phyloP scores from a whole-genome alignment of 2,329 filamentous ascomycete genomes.

The Cercospora janseana region DNA sequence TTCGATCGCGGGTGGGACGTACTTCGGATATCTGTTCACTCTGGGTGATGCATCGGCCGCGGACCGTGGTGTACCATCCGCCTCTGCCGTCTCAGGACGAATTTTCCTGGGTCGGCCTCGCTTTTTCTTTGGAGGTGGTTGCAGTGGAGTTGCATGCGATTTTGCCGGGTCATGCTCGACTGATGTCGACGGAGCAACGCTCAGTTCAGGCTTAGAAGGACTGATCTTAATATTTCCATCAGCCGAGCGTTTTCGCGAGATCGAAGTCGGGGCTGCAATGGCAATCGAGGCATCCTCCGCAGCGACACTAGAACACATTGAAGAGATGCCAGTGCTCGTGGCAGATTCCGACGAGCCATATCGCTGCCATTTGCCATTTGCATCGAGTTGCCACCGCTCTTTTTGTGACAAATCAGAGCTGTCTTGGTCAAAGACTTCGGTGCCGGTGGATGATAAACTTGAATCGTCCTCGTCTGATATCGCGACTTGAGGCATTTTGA shows the following conservation, averaged over 20 bases:
- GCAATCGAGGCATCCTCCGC: constrained; percentile 28
- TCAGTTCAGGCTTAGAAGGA: constrained; percentile 3
- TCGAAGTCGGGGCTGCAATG: constrained; percentile 1
- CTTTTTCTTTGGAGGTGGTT: constrained; percentile 27
- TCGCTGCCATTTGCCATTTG: constrained; percentile 35
- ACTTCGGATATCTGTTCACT: constrained; percentile 26
- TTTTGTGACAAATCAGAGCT: constrained; percentile 20
- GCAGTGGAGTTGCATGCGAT: constrained; percentile 9
- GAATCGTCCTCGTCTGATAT: constrained; percentile 34
- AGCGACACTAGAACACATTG: constrained; percentile 35
- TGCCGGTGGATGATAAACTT: constrained; percentile 34
- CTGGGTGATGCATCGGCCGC: constrained; percentile 19
- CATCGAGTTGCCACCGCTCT: constrained; percentile 30
- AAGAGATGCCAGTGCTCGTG: constrained; percentile 37
- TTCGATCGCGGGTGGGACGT: constrained; percentile 28
- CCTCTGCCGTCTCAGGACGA: constrained; percentile 23
- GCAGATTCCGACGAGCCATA: constrained; percentile 37
- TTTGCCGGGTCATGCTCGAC: constrained; percentile 1
- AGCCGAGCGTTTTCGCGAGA: constrained; percentile 33
- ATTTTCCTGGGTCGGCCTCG: constrained; percentile 36
- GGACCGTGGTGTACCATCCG: constrained; percentile 9
- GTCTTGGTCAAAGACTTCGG: constrained; percentile 33
- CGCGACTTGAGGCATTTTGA: constrained; percentile 19
- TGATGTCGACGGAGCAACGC: background rate
- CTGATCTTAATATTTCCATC: constrained; percentile 33